phyloP scores from a whole-genome alignment of 2,329 filamentous ascomycete species.

The Hypoxylon sp. region DNA sequence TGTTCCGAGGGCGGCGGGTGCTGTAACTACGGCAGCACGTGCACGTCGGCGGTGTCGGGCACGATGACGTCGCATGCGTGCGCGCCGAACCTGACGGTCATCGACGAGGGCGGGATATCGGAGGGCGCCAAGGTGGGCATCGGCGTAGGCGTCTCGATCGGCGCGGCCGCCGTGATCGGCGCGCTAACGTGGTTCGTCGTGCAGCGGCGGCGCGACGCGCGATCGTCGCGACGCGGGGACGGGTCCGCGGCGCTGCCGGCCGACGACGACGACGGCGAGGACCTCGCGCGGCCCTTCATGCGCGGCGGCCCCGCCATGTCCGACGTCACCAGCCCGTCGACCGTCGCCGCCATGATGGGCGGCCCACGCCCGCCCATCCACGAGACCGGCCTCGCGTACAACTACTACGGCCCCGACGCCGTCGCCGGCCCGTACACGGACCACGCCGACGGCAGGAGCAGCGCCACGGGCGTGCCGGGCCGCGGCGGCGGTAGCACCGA shows the following conservation, averaged over 20 bases:
- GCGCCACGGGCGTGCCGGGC: too few relatives aligned
- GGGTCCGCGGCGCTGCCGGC: background rate
- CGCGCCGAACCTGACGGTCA: conserved; percentile 43
- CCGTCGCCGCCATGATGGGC: too few relatives aligned
- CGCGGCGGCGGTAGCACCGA: too few relatives aligned
- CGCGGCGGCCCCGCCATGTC: conserved; percentile 44
- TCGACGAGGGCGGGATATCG: conserved; percentile 47
- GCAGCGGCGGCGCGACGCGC: conserved; percentile 45
- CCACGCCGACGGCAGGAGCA: conserved; percentile 25
- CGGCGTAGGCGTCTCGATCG: conserved; percentile 60
- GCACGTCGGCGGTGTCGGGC: conserved; percentile 49
- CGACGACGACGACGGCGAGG: conserved; percentile 2
- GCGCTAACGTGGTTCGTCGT: conserved; percentile 58
- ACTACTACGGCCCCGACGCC: conserved; percentile 56
- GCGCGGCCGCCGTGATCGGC: conserved; percentile 53
- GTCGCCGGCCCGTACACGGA: conserved; percentile 58
- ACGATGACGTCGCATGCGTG: conserved; percentile 48
- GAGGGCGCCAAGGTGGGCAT: conserved; percentile 64
- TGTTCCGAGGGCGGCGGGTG: conserved; percentile 59
- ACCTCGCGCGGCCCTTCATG: conserved; percentile 20
- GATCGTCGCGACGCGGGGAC: conserved; percentile 15
- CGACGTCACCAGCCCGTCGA: conserved; percentile 43
- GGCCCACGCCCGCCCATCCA: conserved; percentile 39
- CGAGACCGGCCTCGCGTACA: conserved; percentile 46
- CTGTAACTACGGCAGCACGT: conserved; percentile 53